Evolutionary conservation across 306 rosid species (phyloP).

Genomic region (Biancaea sappan): DNA sequence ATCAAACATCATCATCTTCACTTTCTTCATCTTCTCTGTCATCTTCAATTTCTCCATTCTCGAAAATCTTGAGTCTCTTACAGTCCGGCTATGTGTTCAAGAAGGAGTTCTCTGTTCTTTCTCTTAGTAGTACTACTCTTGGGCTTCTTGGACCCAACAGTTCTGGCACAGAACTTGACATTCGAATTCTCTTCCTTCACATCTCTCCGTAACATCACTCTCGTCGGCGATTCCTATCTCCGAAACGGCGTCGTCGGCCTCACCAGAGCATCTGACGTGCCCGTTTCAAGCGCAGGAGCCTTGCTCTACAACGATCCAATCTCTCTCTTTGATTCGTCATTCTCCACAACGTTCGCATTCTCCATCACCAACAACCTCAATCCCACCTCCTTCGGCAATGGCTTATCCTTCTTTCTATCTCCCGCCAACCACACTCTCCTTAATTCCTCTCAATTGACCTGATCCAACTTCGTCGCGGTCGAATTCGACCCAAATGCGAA

Average conservation of each 20-base stretch:
- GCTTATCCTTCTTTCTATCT: constrained; percentile 71
- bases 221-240: constrained; percentile 84
- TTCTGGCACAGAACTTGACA: constrained; percentile 31
- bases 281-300: constrained; percentile 69
- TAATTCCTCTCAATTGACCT: constrained; percentile 45
- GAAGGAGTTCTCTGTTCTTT: constrained; percentile 34
- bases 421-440: constrained; percentile 43
- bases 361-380: constrained; percentile 47
- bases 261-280: constrained; percentile 66
- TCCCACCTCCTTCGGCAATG: constrained; percentile 63
- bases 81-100: constrained; percentile 40
- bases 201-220: constrained; percentile 69
- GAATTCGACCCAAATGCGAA: constrained; percentile 70
- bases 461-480: constrained; percentile 52
- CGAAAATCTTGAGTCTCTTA: background rate
- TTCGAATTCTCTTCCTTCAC: constrained; percentile 64
- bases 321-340: constrained; percentile 60
- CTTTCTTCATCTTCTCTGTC: background rate
- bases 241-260: constrained; percentile 68
- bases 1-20: no score
- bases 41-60: constrained; percentile 3
- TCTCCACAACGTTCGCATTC: constrained; percentile 68
- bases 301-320: constrained; percentile 61
- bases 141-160: background rate
- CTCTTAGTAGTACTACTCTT: background rate